Conservation (phyloP, 345 rosid species). For the Eucalyptus lansdowneana region DNA sequence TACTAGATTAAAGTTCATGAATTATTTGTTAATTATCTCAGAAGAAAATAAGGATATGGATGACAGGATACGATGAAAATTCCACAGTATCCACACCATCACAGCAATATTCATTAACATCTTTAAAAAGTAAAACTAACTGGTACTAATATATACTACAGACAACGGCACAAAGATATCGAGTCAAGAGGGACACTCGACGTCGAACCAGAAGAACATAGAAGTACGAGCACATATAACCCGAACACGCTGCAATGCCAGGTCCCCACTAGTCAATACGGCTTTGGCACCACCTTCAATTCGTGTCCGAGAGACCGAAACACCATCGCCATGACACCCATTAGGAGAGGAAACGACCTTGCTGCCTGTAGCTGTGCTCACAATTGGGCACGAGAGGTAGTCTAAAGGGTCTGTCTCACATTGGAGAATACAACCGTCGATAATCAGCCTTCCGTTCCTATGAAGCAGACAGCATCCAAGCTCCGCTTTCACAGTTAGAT, state of each 20-base stretch:
- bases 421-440: conserved; percentile 85
- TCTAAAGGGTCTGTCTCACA: conserved; percentile 80
- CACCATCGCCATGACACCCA: conserved; percentile 34
- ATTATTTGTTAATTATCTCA: too few relatives aligned
- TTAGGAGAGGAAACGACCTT: conserved; percentile 14
- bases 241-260: conserved; percentile 77
- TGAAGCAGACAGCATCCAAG: conserved; percentile 96
- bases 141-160: background rate
- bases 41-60: background rate
- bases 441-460: conserved; percentile 76
- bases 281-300: conserved; percentile 96
- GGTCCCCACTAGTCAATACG: conserved; percentile 61
- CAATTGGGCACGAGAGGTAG: conserved; percentile 77
- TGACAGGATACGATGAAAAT: background rate
- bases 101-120: background rate
- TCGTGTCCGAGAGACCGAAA: conserved; percentile 56
- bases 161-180: background rate
- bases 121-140: background rate
- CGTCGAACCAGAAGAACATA: conserved; percentile 88
- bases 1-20: too few relatives aligned
- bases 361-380: conserved; percentile 51
- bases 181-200: conserved; percentile 24
- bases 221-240: conserved; percentile 64
- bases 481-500: conserved; percentile 82
- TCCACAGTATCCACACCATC: background rate